Conservation (phyloP, 2,329 filamentous ascomycete genomes). For the Pestalotiopsis sp. region DNA sequence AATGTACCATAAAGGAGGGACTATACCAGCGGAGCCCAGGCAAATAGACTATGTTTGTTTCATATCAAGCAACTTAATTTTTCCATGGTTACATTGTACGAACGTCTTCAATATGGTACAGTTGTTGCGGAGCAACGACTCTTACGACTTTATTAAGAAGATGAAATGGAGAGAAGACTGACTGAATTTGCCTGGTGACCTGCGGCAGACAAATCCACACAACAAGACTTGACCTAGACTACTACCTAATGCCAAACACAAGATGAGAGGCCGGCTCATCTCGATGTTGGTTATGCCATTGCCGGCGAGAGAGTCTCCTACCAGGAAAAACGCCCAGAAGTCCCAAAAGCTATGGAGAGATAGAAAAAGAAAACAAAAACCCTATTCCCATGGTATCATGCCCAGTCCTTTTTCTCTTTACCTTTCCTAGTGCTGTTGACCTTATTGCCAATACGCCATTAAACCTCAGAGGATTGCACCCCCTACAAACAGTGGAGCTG, state of each 20-base stretch:
- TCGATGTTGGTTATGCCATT: not conserved
- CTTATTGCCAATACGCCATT: not conserved
- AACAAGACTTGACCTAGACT: not conserved
- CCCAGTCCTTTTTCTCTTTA: not conserved
- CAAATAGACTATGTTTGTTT: conserved; percentile 7
- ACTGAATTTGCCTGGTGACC: not conserved
- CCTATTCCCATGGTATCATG: not conserved
- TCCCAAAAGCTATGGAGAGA: not conserved
- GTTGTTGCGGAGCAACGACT: not conserved
- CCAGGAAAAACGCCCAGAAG: not conserved
- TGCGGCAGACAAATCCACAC: not conserved
- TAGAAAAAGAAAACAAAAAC: not conserved
- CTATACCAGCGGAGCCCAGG: not conserved
- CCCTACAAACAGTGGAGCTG: no score
- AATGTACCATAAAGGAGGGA: not conserved
- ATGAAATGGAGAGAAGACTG: not conserved
- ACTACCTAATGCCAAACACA: not conserved
- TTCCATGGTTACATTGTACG: not conserved
- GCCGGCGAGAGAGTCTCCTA: not conserved
- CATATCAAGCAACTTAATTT: not conserved
- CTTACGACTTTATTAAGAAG: not conserved
- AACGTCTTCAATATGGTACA: not conserved
- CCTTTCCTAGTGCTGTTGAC: not conserved
- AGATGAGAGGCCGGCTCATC: conserved; percentile 2
- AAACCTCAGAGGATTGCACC: not conserved